Conservation (phyloP, 192 early-diverging fungal species). For the Allomyces macrogynus region DNA sequence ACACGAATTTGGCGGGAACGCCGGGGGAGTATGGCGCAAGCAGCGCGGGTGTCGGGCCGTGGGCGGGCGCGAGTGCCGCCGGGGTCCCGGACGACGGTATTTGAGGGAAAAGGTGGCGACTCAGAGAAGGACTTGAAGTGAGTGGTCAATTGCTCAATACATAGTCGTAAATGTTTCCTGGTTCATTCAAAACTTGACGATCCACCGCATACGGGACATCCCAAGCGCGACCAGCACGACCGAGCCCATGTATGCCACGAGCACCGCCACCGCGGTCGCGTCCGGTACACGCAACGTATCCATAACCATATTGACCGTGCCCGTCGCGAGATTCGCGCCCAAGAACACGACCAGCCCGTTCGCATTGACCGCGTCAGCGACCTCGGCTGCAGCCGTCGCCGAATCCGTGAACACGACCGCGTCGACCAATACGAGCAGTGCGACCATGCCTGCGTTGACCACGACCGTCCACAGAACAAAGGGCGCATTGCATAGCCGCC, state of each 20-base stretch:
- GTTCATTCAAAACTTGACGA: constrained; percentile 14
- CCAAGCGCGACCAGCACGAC: constrained; percentile 18
- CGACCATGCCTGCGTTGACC: constrained; percentile 42
- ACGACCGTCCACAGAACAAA: constrained; percentile 61
- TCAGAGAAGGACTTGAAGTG: too few species aligned
- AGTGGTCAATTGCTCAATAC: background rate
- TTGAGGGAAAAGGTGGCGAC: too few species aligned
- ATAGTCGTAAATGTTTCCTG: too few species aligned
- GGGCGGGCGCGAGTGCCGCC: too few species aligned
- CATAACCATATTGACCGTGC: constrained; percentile 55
- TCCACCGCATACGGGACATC: constrained; percentile 14
- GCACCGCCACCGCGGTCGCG: constrained; percentile 18
- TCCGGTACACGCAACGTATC: constrained; percentile 45
- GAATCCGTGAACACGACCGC: constrained; percentile 3
- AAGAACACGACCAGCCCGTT: constrained; percentile 73
- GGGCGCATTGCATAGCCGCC: constrained; percentile 25
- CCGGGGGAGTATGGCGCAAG: too few species aligned
- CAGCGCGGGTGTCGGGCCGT: too few species aligned
- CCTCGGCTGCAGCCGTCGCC: background rate
- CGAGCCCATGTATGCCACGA: constrained; percentile 26
- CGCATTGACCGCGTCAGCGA: constrained; percentile 49
- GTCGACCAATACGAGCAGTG: constrained; percentile 38
- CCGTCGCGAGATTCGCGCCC: constrained; percentile 75
- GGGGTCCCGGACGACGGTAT: too few species aligned
- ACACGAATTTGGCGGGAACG: too few species aligned